Conservation (phyloP, 2,329 filamentous ascomycete genomes). For the Pyricularia grisea region DNA sequence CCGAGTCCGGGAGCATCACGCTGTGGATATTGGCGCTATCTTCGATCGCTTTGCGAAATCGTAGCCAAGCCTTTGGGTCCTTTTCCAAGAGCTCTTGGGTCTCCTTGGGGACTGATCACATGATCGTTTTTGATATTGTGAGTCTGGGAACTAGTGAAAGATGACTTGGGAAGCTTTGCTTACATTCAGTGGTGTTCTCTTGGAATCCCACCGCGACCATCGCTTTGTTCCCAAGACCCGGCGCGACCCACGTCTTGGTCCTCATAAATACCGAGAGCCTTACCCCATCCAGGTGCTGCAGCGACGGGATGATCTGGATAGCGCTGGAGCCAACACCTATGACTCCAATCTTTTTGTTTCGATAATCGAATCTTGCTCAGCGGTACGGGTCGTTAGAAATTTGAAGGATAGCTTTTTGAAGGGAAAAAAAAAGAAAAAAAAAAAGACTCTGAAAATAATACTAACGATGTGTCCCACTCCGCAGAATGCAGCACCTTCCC, state of each 20-base stretch:
- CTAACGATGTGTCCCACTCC: constrained; percentile 30
- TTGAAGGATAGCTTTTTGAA: no score
- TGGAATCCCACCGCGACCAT: constrained; percentile 33
- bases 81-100: constrained; percentile 24
- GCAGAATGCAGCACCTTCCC: constrained; percentile 37
- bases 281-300: constrained; percentile 33
- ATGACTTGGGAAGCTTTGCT: constrained; percentile 10
- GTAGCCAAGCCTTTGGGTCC: constrained; percentile 26
- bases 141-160: neutral
- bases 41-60: constrained; percentile 35
- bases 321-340: constrained; percentile 43
- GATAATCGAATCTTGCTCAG: constrained; percentile 30
- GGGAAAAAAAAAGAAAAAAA: no score
- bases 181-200: constrained; percentile 26
- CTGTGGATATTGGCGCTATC: constrained; percentile 28
- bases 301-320: constrained; percentile 40
- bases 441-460: neutral
- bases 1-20: constrained; percentile 11
- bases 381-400: neutral
- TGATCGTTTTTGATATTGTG: neutral
- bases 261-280: constrained; percentile 36
- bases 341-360: constrained; percentile 36
- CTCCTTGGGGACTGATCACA: constrained; percentile 24
- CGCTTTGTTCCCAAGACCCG: constrained; percentile 32
- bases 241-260: constrained; percentile 39